A percentile compares a stretch with the other conserved stretches of the same genome.
These are phyloP conservation scores for Phytophthora podocarpi DNA, from an alignment of 352 stramenopile species.

Conservation along the genomic window DNA sequence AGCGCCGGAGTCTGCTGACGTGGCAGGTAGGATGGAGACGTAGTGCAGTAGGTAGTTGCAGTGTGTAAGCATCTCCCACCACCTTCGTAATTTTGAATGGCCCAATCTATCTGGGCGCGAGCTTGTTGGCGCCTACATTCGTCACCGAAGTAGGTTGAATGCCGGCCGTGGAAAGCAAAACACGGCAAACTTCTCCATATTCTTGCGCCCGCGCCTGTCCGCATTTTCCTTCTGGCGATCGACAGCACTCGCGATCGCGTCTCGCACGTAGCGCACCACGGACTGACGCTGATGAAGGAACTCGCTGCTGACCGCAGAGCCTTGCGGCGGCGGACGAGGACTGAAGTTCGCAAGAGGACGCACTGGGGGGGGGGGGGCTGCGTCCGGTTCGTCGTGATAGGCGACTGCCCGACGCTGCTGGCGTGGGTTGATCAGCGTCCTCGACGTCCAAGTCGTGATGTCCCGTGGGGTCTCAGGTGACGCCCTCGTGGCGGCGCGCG, in stretches of 20 bases:
- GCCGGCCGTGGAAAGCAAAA: slow-evolving; percentile 21
- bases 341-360: too few relatives aligned
- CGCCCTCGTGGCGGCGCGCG: background rate
- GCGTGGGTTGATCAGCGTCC: background rate
- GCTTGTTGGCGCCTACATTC: slow-evolving; percentile 11
- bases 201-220: background rate
- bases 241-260: background rate
- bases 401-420: background rate
- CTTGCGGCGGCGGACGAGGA: too few relatives aligned
- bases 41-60: slow-evolving; percentile 15
- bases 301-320: background rate
- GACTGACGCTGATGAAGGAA: background rate
- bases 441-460: background rate
- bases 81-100: slow-evolving; percentile 3
- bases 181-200: too few relatives aligned
- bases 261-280: background rate
- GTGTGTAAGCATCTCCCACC: slow-evolving; percentile 12
- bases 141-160: slow-evolving; percentile 2
- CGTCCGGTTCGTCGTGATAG: too few relatives aligned
- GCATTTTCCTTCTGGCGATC: background rate
- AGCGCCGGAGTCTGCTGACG: slow-evolving; percentile 10
- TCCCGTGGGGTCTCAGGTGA: too few relatives aligned
- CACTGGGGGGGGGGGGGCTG: too few relatives aligned
- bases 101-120: slow-evolving; percentile 18
- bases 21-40: slow-evolving; percentile 19